Percentiles rank a stretch among this genome's conserved stretches.
phyloP scores from a whole-genome alignment of 2,329 filamentous ascomycete genomes.

The Ophioceras dolichostomum region DNA sequence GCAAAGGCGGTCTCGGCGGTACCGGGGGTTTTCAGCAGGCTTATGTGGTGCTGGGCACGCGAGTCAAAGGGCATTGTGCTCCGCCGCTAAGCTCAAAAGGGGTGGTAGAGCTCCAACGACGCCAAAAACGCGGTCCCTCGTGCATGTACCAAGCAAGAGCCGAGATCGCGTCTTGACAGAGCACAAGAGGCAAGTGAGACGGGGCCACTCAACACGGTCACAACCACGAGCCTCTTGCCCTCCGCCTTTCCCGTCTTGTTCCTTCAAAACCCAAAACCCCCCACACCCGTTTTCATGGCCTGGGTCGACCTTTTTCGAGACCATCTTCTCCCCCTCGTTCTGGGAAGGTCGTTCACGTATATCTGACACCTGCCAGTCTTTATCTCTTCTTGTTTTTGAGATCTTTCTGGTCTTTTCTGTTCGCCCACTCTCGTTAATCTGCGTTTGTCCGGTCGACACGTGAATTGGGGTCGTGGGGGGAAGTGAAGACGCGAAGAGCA shows the following conservation, averaged over 20 bases:
- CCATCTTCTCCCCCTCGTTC: background rate
- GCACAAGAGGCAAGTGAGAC: slow-evolving; percentile 1
- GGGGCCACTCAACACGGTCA: background rate
- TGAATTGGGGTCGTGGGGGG: no score
- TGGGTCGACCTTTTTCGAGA: background rate
- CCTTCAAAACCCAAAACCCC: slow-evolving; percentile 3
- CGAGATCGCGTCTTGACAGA: slow-evolving; percentile 1
- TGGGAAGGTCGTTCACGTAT: background rate
- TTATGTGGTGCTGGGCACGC: no score
- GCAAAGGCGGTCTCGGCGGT: no score
- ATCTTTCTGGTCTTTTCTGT: background rate
- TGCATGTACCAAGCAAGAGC: slow-evolving; percentile 2
- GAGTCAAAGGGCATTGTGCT: no score
- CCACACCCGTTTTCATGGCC: slow-evolving; percentile 1
- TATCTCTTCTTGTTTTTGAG: background rate
- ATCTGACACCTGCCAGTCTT: background rate
- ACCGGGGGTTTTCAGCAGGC: no score
- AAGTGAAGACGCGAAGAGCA: no score
- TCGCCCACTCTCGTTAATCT: background rate
- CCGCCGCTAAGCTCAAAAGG: no score
- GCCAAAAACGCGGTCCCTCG: slow-evolving; percentile 2
- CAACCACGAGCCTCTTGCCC: background rate
- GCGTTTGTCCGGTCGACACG: no score
- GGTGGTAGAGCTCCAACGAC: no score
- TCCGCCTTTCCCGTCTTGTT: background rate